These are phyloP conservation scores for Taphrina deformans DNA, from an alignment of 1,139 yeast genomes.

Conservation along the genomic window DNA sequence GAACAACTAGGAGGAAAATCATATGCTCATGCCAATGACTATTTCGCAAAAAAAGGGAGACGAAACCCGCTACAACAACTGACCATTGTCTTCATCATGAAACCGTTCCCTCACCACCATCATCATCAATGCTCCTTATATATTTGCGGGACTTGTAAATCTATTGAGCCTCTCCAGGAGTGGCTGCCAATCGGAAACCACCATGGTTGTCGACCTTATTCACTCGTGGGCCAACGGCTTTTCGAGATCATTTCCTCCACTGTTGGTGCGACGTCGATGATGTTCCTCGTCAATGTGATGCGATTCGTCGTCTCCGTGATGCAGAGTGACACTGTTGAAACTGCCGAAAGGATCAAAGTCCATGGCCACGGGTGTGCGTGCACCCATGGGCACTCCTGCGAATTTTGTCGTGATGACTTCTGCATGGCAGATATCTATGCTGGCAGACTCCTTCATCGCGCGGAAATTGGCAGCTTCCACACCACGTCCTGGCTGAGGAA, in stretches of 20 bases:
- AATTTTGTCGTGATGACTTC: constrained; percentile 38
- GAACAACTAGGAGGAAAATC: too few relatives aligned
- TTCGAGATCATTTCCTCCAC: constrained; percentile 14
- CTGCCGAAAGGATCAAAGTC: constrained; percentile 76
- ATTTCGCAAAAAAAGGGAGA: background rate
- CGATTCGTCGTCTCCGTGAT: constrained; percentile 51
- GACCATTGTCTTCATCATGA: background rate
- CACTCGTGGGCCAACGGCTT: background rate
- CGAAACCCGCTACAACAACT: background rate
- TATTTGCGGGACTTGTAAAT: too few relatives aligned
- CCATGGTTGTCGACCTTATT: too few relatives aligned
- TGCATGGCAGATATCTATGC: constrained; percentile 44
- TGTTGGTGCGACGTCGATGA: constrained; percentile 23
- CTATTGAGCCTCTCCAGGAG: too few relatives aligned
- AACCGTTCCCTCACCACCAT: background rate
- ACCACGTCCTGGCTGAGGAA: constrained; percentile 74
- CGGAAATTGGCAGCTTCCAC: constrained; percentile 46
- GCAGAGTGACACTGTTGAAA: constrained; percentile 85
- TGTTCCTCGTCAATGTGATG: constrained; percentile 29
- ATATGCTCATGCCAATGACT: constrained; percentile 4
- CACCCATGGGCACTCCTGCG: constrained; percentile 48
- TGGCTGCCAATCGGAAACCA: too few relatives aligned
- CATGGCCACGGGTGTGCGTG: constrained; percentile 41
- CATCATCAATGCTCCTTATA: too few relatives aligned
- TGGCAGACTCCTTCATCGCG: constrained; percentile 43